These are phyloP conservation scores for Zasmidium cellare DNA, from an alignment of 2,329 filamentous ascomycete species.

Conservation along the genomic window DNA sequence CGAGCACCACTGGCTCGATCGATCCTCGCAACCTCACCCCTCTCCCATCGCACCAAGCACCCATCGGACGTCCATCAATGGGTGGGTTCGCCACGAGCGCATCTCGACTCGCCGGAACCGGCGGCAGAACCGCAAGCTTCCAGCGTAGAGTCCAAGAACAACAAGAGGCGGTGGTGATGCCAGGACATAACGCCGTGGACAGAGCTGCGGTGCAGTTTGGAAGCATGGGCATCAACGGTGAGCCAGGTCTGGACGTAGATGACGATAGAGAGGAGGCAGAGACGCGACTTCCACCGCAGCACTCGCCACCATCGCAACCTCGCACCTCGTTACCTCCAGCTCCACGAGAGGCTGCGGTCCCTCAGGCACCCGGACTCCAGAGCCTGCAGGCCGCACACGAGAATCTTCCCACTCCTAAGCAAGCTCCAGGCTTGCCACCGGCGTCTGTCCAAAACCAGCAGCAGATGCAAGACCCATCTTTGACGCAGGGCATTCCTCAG, in stretches of 20 bases:
- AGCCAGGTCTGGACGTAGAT: constrained; percentile 76
- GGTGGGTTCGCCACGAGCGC: constrained; percentile 80
- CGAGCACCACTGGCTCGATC: constrained; percentile 87
- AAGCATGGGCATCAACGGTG: constrained; percentile 85
- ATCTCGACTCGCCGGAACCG: constrained; percentile 68
- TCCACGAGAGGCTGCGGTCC: constrained; percentile 44
- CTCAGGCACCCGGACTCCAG: constrained; percentile 41
- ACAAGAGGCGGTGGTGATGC: constrained; percentile 97
- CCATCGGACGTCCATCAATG: constrained; percentile 62
- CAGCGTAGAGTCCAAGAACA: constrained; percentile 89
- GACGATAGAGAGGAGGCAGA: constrained; percentile 94
- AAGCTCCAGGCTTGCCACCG: constrained; percentile 63
- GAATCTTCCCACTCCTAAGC: constrained; percentile 54
- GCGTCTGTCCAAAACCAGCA: constrained; percentile 55
- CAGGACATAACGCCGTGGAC: constrained; percentile 91
- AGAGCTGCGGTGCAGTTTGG: constrained; percentile 93
- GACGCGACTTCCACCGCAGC: constrained; percentile 90
- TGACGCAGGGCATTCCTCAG: constrained; percentile 55
- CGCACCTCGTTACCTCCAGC: constrained; percentile 83
- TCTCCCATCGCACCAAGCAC: constrained; percentile 57
- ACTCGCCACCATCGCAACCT: constrained; percentile 84
- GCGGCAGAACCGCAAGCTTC: constrained; percentile 72
- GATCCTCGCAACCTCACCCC: constrained; percentile 72
- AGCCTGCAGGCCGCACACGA: constrained; percentile 33
- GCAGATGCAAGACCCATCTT: constrained; percentile 40